Conservation (phyloP, 345 rosid species). For the Brassica nigra region DNA sequence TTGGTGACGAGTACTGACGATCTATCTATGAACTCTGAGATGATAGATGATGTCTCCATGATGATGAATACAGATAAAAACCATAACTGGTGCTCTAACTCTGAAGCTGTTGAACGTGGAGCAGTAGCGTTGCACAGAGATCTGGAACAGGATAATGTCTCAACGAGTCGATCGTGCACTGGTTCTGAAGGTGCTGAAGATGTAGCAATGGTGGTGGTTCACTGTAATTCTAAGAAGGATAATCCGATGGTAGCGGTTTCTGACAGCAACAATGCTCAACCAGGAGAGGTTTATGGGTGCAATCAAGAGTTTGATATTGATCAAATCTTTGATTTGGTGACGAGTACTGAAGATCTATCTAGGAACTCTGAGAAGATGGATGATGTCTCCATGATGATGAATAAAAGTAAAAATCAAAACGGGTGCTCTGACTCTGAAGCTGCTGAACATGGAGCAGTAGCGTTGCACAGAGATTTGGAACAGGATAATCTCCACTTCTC, state of each 20-base stretch:
- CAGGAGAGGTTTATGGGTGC: background rate
- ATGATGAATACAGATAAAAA: too few relatives aligned
- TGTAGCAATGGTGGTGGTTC: too few relatives aligned
- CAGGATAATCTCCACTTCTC: slow-evolving; percentile 7
- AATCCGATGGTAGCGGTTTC: background rate
- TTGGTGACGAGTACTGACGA: background rate
- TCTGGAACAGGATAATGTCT: too few relatives aligned
- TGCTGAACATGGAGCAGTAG: background rate
- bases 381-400: slow-evolving; percentile 1
- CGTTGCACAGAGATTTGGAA: background rate
- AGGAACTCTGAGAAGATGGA: background rate
- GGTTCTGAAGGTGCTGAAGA: too few relatives aligned
- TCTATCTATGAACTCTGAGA: background rate
- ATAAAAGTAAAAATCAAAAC: too few relatives aligned
- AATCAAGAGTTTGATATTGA: background rate
- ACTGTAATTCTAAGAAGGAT: background rate
- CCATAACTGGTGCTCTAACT: too few relatives aligned
- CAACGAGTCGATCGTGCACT: too few relatives aligned
- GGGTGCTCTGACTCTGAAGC: background rate
- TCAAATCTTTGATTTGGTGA: background rate
- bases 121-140: too few relatives aligned
- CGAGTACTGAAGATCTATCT: background rate
- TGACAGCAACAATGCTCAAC: background rate
- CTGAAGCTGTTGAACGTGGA: too few relatives aligned
- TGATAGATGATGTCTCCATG: slow-evolving; percentile 6